Conservation (phyloP, 768 basidiomycete genomes). For the Candolleomyces efflorescens region DNA sequence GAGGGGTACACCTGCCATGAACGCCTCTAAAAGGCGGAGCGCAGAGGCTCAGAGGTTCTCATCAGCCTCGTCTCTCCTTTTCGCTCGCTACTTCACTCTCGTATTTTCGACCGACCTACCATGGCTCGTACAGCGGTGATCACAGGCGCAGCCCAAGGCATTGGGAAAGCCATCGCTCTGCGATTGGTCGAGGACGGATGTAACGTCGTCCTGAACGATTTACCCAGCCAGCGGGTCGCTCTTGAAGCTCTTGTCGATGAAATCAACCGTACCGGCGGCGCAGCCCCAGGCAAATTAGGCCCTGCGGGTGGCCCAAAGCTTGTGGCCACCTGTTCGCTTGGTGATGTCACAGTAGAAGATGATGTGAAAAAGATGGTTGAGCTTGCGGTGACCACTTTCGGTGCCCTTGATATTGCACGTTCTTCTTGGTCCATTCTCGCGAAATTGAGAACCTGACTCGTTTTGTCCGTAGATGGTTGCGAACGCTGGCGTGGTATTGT, state of each 20-base stretch:
- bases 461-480: constrained; percentile 5
- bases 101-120: no score
- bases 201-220: constrained; percentile 37
- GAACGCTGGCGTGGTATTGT: constrained; percentile 3
- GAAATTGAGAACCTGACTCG: not conserved
- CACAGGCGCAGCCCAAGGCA: constrained; percentile 39
- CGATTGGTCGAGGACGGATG: constrained; percentile 37
- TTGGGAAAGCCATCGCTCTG: constrained; percentile 37
- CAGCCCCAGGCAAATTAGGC: not conserved
- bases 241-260: not conserved
- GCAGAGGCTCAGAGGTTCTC: no score
- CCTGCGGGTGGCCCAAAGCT: no score
- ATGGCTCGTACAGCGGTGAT: constrained; percentile 27
- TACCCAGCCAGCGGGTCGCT: constrained; percentile 4
- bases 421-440: no score
- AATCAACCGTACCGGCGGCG: not conserved
- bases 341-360: constrained; percentile 10
- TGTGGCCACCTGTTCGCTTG: not conserved
- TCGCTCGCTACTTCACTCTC: no score
- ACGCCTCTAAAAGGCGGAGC: no score
- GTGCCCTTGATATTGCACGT: not conserved
- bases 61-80: no score
- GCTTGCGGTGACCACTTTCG: not conserved
- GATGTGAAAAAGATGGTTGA: constrained; percentile 1
- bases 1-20: no score